A percentile compares a stretch with the other conserved stretches of the same genome.
These are phyloP conservation scores for Pulveroboletus sp. DNA, from an alignment of 768 basidiomycete species.

Conservation along the genomic window DNA sequence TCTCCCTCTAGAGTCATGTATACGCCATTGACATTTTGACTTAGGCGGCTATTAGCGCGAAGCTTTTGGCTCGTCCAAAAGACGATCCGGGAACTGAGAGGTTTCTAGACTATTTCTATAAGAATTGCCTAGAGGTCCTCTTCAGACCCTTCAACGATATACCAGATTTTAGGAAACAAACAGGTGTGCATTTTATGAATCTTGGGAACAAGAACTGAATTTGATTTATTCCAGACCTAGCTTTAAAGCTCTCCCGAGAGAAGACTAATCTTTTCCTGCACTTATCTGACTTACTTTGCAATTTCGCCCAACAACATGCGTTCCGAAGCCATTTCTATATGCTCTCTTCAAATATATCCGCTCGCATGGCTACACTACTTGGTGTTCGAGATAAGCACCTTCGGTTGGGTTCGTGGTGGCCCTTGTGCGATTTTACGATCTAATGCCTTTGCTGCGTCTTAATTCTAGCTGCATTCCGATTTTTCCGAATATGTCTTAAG, in stretches of 20 bases:
- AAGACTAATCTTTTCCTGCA: conserved; percentile 81
- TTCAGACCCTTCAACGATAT: conserved; percentile 76
- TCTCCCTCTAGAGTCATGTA: background rate
- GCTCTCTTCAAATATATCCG: conserved; percentile 72
- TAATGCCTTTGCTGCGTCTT: conserved; percentile 8
- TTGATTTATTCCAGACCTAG: conserved; percentile 37
- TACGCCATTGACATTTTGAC: conserved; percentile 5
- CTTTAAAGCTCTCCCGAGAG: conserved; percentile 60
- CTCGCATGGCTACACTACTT: conserved; percentile 71
- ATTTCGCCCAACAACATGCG: conserved; percentile 82
- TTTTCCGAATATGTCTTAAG: conserved; percentile 81
- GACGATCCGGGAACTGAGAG: conserved; percentile 84
- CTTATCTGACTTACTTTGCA: conserved; percentile 87
- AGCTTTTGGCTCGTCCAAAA: conserved; percentile 55
- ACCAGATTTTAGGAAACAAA: conserved; percentile 56
- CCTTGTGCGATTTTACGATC: background rate
- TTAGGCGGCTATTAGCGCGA: conserved; percentile 32
- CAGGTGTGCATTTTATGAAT: conserved; percentile 30
- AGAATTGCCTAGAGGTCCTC: conserved; percentile 69
- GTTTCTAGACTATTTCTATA: conserved; percentile 94
- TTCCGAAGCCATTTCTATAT: conserved; percentile 91
- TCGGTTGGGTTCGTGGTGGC: conserved; percentile 65
- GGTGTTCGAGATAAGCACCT: conserved; percentile 87
- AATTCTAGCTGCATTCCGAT: conserved; percentile 78
- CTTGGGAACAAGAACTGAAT: conserved; percentile 2